These are phyloP conservation scores for Pichia norvegensis DNA, from an alignment of 1,139 yeast species.

Conservation along the genomic window DNA sequence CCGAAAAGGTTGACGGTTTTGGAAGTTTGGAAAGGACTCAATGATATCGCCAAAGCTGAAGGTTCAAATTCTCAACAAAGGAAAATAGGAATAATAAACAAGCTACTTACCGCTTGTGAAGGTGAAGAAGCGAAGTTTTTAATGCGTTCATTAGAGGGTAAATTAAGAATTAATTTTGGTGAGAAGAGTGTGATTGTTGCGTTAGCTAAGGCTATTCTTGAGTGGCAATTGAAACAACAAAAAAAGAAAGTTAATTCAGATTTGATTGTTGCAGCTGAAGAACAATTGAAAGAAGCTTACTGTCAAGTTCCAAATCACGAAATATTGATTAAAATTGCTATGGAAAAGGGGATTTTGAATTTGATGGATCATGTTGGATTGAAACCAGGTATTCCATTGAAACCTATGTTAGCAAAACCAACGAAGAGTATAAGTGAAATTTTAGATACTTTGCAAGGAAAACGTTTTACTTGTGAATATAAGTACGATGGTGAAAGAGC, in stretches of 20 bases:
- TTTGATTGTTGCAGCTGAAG: conserved; percentile 55
- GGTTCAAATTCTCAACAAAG: conserved; percentile 81
- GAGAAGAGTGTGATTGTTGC: conserved; percentile 85
- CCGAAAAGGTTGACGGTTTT: conserved; percentile 73
- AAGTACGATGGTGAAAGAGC: conserved; percentile 98
- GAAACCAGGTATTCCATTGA: conserved; percentile 88
- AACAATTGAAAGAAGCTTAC: conserved; percentile 72
- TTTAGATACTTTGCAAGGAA: conserved; percentile 77
- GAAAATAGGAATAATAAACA: conserved; percentile 71
- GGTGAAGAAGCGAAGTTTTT: conserved; percentile 87
- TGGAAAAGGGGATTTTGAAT: conserved; percentile 59
- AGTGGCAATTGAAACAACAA: conserved; percentile 39
- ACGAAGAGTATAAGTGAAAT: conserved; percentile 89
- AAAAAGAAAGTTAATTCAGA: conserved; percentile 31
- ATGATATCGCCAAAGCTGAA: conserved; percentile 66
- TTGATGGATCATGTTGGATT: conserved; percentile 63
- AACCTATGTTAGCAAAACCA: conserved; percentile 98
- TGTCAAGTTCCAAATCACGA: conserved; percentile 92
- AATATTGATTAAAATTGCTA: conserved; percentile 56
- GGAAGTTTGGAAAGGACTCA: conserved; percentile 64
- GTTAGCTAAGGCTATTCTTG: conserved; percentile 73
- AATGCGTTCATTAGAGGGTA: conserved; percentile 86
- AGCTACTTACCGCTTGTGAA: conserved; percentile 78
- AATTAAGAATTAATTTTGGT: conserved; percentile 86
- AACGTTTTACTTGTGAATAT: conserved; percentile 87